Base-by-base conservation (phyloP, 495 filamentous ascomycete species). In the Niebla homalea region DNA sequence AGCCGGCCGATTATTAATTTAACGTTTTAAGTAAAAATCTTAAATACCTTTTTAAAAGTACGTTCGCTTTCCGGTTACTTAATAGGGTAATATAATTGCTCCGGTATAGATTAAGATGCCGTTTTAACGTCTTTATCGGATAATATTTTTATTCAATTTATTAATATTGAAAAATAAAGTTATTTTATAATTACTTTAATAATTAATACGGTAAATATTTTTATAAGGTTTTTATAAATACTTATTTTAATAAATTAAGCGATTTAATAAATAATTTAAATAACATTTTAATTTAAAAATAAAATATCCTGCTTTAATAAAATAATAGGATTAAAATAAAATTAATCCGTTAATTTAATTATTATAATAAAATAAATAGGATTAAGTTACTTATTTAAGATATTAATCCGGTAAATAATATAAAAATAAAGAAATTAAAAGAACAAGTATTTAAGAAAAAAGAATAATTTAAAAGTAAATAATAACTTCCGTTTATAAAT, bases 11-110 rank as follows among this genome's bases (percentile, higher is more conserved):
- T n/a, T n/a, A n/a, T n/a, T n/a, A n/a, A n/a, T n/a, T n/a, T n/a
- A n/a, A n/a, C n/a, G n/a, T n/a, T n/a, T n/a, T n/a, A n/a, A n/a
- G n/a, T n/a, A n/a, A n/a, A n/a, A n/a, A n/a, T n/a, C n/a, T n/a
- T n/a, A n/a, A n/a, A n/a, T n/a, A n/a, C n/a, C 11, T 10, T 53
- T 32, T 38, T 48, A 53, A 16, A 53, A 29, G 14, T 53, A 41
- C 4, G 18, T n/a, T n/a, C n/a, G 22, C 0, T 48, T 53, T 1
- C 3, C 2, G 18, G 15, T 22, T 1, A 44, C 48, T 19, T 7
- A 43, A 16, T 53, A 53, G 41, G 35, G 43, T n/a, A 12, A 48
- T 21, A 38, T 16, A 15, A 19, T 26, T 11, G 15, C 48, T 11
- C 16, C 18, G 4, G 7, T 20, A 3, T 38, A 10, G 8, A 22